These are phyloP conservation scores for Huntiella omanensis DNA, from an alignment of 2,329 filamentous ascomycete genomes.

Conservation along the genomic window DNA sequence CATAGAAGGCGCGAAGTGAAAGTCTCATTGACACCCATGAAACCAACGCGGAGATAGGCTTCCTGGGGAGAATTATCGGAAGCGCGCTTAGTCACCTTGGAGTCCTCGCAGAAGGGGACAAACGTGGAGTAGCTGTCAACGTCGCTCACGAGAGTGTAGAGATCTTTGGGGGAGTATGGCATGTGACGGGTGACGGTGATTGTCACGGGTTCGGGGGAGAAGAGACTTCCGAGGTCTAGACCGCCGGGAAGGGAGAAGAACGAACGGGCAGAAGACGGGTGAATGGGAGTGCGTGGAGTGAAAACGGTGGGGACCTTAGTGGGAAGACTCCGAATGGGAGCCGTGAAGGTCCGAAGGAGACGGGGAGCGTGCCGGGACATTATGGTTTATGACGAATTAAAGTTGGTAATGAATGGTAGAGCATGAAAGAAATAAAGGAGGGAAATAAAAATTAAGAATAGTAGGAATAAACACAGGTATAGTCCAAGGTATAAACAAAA, in stretches of 20 bases:
- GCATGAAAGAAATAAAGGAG: neutral
- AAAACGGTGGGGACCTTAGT: neutral
- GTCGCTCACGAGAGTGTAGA: constrained; percentile 79
- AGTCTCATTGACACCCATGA: constrained; percentile 62
- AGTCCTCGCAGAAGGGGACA: constrained; percentile 75
- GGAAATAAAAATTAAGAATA: neutral
- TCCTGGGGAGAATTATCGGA: constrained; percentile 44
- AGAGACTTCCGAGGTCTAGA: constrained; percentile 14
- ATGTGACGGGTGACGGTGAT: constrained; percentile 59
- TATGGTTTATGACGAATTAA: neutral
- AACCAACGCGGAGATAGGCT: constrained; percentile 69
- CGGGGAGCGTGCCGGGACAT: constrained; percentile 1
- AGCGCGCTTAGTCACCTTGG: constrained; percentile 53
- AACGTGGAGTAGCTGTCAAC: constrained; percentile 69
- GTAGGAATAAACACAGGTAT: no score
- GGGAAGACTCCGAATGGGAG: neutral
- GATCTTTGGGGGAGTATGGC: constrained; percentile 47
- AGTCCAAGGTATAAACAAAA: no score
- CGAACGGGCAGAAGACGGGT: constrained; percentile 17
- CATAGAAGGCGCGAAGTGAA: constrained; percentile 71
- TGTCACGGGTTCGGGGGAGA: constrained; percentile 29
- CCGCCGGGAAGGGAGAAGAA: constrained; percentile 18
- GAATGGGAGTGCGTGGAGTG: neutral
- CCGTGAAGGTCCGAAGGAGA: constrained; percentile 12
- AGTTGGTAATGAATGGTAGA: neutral